Percentiles rank a stretch among this genome's conserved stretches.
phyloP scores from a whole-genome alignment of 495 filamentous ascomycete species.

The Hyaloscypha bicolor region DNA sequence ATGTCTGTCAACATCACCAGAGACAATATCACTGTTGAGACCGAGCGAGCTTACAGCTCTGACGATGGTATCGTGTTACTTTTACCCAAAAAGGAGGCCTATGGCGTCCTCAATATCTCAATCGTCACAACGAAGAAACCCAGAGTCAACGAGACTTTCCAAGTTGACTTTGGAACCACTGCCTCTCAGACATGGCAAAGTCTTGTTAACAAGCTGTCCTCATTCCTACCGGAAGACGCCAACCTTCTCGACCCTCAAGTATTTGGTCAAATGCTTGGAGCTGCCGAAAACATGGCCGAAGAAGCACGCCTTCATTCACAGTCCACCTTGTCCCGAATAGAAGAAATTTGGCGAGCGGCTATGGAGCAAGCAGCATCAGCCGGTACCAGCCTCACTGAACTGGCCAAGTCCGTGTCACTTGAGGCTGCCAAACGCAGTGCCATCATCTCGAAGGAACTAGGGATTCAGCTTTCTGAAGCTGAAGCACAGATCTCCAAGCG shows the following conservation, averaged over 20 bases:
- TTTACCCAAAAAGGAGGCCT: constrained; percentile 58
- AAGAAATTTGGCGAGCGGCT: constrained; percentile 22
- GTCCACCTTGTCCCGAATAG: constrained; percentile 21
- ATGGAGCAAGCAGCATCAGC: constrained; percentile 23
- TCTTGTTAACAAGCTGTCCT: constrained; percentile 48
- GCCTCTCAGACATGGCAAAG: constrained; percentile 46
- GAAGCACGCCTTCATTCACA: constrained; percentile 20
- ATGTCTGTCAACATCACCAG: constrained; percentile 56
- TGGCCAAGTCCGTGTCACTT: constrained; percentile 29
- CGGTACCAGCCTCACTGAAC: constrained; percentile 10
- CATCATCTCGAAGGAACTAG: constrained; percentile 32
- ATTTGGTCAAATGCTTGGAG: constrained; percentile 37
- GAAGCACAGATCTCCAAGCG: constrained; percentile 22
- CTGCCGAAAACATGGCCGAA: constrained; percentile 19
- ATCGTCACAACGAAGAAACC: constrained; percentile 55
- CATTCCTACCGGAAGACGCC: constrained; percentile 43
- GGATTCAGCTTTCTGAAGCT: constrained; percentile 25
- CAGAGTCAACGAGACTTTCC: constrained; percentile 50
- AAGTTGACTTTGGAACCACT: constrained; percentile 55
- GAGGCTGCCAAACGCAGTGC: constrained; percentile 33
- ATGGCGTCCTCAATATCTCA: constrained; percentile 59
- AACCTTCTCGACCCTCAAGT: constrained; percentile 45
- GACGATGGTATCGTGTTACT: constrained; percentile 38
- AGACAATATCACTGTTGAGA: constrained; percentile 44
- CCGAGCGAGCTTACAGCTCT: constrained; percentile 56